Evolutionary conservation across 768 basidiomycete species (phyloP).

Genomic region (Fomitopsis pulvina): DNA sequence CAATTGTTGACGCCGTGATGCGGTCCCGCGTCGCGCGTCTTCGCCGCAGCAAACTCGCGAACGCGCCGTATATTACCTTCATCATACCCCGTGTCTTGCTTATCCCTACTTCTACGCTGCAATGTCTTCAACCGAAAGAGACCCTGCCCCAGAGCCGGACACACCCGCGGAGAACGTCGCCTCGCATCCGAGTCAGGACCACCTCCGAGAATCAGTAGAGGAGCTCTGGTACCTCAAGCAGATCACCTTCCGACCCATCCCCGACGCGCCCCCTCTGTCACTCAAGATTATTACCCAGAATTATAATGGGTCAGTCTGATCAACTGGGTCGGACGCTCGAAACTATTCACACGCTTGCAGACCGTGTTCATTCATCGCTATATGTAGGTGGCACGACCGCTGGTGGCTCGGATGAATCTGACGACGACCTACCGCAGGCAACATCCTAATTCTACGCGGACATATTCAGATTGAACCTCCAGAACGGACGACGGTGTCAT

Average conservation of each 20-base stretch:
- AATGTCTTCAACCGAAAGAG: not conserved
- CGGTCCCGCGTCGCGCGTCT: not conserved
- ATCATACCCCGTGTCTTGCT: not conserved
- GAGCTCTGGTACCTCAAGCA: constrained; percentile 79
- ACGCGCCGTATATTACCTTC: not conserved
- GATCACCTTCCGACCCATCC: constrained; percentile 39
- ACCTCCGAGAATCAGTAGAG: constrained; percentile 11
- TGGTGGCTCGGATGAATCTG: not conserved
- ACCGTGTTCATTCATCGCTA: constrained; percentile 88
- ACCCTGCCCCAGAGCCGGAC: not conserved
- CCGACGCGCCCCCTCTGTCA: constrained; percentile 21
- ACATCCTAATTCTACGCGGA: constrained; percentile 83
- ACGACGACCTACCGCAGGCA: constrained; percentile 44
- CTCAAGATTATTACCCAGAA: constrained; percentile 76
- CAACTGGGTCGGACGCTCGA: not conserved
- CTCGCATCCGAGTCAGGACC: not conserved
- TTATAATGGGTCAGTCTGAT: constrained; percentile 62
- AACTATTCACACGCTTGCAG: constrained; percentile 31
- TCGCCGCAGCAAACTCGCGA: not conserved
- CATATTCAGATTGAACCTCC: constrained; percentile 67
- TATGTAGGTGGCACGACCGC: constrained; percentile 44
- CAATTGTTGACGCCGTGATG: not conserved
- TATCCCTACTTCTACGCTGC: not conserved
- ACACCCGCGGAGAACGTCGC: not conserved
- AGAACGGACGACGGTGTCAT: constrained; percentile 66